Evolutionary conservation across 768 basidiomycete genomes (phyloP).

Genomic region (Megacollybia marginata): DNA sequence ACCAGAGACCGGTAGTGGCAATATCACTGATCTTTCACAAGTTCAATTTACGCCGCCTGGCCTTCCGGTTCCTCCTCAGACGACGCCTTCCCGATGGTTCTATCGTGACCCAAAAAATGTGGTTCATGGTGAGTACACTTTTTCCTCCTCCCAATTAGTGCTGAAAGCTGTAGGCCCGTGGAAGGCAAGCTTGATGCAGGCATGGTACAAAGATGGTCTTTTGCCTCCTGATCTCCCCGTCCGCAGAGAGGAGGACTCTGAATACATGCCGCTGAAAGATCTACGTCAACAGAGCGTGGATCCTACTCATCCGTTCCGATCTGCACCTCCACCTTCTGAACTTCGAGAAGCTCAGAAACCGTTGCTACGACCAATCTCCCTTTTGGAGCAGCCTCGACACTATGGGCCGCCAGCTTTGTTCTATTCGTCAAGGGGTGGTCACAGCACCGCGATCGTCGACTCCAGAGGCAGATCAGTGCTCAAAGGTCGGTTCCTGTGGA

Average conservation of each 20-base stretch:
- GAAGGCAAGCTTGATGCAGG: slow-evolving; percentile 84
- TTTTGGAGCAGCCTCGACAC: slow-evolving; percentile 70
- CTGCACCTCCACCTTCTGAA: slow-evolving; percentile 31
- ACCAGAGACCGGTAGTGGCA: slow-evolving; percentile 38
- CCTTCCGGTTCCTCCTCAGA: slow-evolving; percentile 61
- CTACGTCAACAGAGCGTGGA: slow-evolving; percentile 73
- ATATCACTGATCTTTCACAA: slow-evolving; percentile 41
- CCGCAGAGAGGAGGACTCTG: slow-evolving; percentile 64
- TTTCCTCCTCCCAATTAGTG: background rate
- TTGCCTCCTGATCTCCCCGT: slow-evolving; percentile 80
- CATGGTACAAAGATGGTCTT: slow-evolving; percentile 81
- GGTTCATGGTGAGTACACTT: slow-evolving; percentile 55
- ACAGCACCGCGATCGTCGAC: slow-evolving; percentile 84
- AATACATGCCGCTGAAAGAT: slow-evolving; percentile 65
- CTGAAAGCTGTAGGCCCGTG: slow-evolving; percentile 56
- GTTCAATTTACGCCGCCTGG: slow-evolving; percentile 76
- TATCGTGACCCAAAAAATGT: slow-evolving; percentile 79
- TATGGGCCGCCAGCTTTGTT: slow-evolving; percentile 86
- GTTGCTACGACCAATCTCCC: slow-evolving; percentile 64
- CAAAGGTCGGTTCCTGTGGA: slow-evolving; percentile 78
- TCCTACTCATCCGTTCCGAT: slow-evolving; percentile 72
- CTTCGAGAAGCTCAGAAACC: slow-evolving; percentile 32
- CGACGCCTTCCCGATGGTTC: slow-evolving; percentile 69
- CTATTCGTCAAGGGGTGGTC: slow-evolving; percentile 83
- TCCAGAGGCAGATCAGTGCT: slow-evolving; percentile 80